Evolutionary conservation across 352 stramenopile genomes (phyloP).

Genomic region (Globisporangium nodosum): DNA sequence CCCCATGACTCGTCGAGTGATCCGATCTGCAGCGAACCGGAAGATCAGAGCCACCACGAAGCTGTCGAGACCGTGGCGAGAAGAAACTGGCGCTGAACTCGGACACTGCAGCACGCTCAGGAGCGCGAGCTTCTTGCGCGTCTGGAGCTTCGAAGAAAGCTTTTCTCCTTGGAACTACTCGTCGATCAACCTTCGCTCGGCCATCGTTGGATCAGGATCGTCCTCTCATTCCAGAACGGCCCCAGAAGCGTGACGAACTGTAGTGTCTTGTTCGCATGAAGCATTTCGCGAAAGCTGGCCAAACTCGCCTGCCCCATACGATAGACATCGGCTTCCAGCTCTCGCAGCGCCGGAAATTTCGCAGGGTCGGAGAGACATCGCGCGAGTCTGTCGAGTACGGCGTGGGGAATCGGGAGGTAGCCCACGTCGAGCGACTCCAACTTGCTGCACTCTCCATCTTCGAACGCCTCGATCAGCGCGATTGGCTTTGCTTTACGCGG

Average conservation of each 20-base stretch:
- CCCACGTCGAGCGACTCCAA: slow-evolving; percentile 6
- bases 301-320: too few species aligned
- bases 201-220: not conserved
- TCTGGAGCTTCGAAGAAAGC: not conserved
- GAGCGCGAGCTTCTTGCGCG: slow-evolving; percentile 3
- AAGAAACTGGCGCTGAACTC: too few species aligned
- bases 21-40: not conserved
- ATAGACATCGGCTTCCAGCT: not conserved
- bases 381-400: not conserved
- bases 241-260: not conserved
- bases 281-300: not conserved
- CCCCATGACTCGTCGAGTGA: slow-evolving; percentile 1
- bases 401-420: not conserved
- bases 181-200: too few species aligned
- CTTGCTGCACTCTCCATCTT: not conserved
- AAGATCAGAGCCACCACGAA: slow-evolving; percentile 10
- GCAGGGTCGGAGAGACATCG: not conserved
- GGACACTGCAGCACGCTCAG: slow-evolving; percentile 3
- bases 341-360: slow-evolving; percentile 1
- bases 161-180: not conserved
- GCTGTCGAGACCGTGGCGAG: not conserved
- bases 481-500: too few species aligned
- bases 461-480: not conserved
- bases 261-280: slow-evolving; percentile 9
- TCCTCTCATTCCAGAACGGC: not conserved